Conservation (phyloP, 169 alveolate genomes). For the Plasmodium falciparum region DNA sequence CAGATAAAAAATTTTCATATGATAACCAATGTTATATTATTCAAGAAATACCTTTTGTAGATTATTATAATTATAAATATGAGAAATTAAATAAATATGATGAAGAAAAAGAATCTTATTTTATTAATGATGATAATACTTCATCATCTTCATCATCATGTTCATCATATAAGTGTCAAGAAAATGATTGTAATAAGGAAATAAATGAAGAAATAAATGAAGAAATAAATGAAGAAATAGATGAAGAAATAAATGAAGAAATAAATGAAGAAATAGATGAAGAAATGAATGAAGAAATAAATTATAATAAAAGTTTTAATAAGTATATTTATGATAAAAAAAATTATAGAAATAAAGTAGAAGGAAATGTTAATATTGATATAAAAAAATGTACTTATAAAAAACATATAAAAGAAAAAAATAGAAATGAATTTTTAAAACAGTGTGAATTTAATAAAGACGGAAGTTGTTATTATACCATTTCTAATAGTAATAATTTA, state of each 20-base stretch:
- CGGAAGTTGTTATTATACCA: conserved; percentile 54
- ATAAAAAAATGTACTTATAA: neutral
- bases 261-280: neutral
- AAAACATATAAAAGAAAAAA: neutral
- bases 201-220: neutral
- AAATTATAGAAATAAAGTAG: neutral
- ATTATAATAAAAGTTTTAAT: neutral
- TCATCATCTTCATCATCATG: conserved; percentile 6
- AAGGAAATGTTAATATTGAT: neutral
- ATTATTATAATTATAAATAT: conserved; percentile 55
- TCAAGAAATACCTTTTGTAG: conserved; percentile 58
- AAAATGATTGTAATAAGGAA: neutral
- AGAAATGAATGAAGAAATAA: neutral
- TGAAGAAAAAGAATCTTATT: conserved; percentile 4
- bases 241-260: neutral
- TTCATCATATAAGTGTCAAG: neutral
- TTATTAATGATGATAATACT: conserved; percentile 27
- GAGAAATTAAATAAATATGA: conserved; percentile 18
- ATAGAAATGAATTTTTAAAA: conserved; percentile 54
- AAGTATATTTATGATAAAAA: neutral
- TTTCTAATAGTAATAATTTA: conserved; percentile 35
- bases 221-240: neutral
- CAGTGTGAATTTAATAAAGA: conserved; percentile 72
- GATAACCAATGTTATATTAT: conserved; percentile 14
- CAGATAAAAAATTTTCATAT: neutral